Evolutionary conservation across 2,329 filamentous ascomycete species (phyloP), one percentile per base, ranked within the genome.

Genomic region (Sordariomycetes sp.): DNA sequence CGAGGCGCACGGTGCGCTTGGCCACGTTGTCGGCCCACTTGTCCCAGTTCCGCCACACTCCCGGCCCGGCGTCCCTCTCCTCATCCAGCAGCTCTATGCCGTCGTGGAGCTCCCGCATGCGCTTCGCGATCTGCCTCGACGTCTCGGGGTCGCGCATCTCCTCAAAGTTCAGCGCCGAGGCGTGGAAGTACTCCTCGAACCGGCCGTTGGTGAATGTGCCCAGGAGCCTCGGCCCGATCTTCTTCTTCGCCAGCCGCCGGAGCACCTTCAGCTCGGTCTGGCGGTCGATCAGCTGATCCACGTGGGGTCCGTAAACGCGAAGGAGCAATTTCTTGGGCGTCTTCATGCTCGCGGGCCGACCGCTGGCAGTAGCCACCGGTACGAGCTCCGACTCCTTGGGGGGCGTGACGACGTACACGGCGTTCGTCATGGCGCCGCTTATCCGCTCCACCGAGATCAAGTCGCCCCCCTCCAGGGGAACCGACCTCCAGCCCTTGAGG

Each of bases 91-190:
- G 76, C 32, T 97, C 91, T 61, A 99, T 87, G 0, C 94, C 94
- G 57, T 96, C 89, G 66, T 99, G 94, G 40, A 99, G 79, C 71
- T 99, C 94, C 62, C 92, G 82, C 90, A 99, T 96, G 55, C 94
- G 89, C 77, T 97, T 97, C 14, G 94, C 93, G 67, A 99, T 99
- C 68, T 96, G 89, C 66, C 83, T 88, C 37, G 89, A 95, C 0
- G 90, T 97, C 55, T 90, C 89, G 0, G 89, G 82, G 35, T 89
- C 83, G 43, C 90, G 86, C 53, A 99, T 73, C 63, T 96, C 89
- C 28, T 81, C 77, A 0, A 87, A 79, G 0, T 86, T 93, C 50
- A 99, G 79, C 0, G 94, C 86, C 43, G 83, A 83, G 1, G 94
- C 91, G 67, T 96, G 84, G 69, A 97, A 89, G 68, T 86, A 97